A percentile compares a stretch with the other conserved stretches of the same genome.
These are phyloP conservation scores for Rhynchospora breviuscula DNA, from an alignment of 176 grass and related monocot species.

Conservation along the genomic window DNA sequence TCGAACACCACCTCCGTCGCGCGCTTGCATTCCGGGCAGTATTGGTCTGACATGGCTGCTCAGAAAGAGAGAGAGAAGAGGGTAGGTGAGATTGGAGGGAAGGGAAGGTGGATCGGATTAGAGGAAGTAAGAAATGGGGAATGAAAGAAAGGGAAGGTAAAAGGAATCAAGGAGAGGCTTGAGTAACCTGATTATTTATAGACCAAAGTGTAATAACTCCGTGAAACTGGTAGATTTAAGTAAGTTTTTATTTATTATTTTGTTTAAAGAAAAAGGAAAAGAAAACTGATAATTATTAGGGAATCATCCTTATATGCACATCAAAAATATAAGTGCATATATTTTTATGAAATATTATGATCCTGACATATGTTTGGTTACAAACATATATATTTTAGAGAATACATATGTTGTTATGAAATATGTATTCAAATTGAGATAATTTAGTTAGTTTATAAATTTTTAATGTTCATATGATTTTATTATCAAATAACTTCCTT, in stretches of 20 bases:
- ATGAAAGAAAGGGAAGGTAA: neutral
- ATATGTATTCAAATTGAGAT: no score
- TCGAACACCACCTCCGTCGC: constrained; percentile 86
- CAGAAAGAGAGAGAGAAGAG: neutral
- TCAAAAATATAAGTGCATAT: no score
- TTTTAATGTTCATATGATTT: no score
- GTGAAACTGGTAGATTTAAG: neutral
- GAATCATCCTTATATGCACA: no score
- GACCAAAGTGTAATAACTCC: neutral
- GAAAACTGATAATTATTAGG: no score
- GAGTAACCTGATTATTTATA: constrained; percentile 19
- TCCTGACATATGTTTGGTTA: no score
- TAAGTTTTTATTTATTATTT: neutral
- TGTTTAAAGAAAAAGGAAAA: neutral
- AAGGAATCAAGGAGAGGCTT: neutral
- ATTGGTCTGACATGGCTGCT: constrained; percentile 53
- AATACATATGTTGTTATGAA: no score
- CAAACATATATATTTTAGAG: no score
- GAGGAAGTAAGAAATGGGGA: neutral
- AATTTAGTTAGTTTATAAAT: no score
- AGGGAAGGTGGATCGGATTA: neutral
- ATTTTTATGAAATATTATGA: no score
- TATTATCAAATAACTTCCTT: no score
- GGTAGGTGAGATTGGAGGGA: constrained; percentile 7
- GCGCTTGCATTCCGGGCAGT: constrained; percentile 84